Conservation (phyloP, 345 rosid genomes). For the Stellera chamaejasme region DNA sequence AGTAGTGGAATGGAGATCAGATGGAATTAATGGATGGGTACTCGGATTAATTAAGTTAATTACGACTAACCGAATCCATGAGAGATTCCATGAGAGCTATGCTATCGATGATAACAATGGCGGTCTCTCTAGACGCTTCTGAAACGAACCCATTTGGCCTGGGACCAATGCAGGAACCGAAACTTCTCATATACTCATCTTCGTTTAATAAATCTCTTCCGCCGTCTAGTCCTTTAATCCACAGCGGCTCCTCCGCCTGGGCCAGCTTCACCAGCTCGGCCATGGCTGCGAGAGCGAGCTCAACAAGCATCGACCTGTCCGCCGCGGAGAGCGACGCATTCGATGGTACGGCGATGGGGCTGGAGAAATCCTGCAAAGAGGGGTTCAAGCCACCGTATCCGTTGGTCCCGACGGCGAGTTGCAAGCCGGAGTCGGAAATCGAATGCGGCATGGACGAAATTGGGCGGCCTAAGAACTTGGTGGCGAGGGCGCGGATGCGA, state of each 20-base stretch:
- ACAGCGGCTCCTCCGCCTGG: constrained; percentile 56
- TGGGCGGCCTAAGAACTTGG: constrained; percentile 87
- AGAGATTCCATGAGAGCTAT: constrained; percentile 84
- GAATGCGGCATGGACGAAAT: constrained; percentile 37
- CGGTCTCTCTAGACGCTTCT: constrained; percentile 84
- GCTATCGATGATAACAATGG: constrained; percentile 80
- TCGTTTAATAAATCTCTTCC: constrained; percentile 54
- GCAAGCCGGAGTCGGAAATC: constrained; percentile 63
- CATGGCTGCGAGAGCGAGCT: constrained; percentile 69
- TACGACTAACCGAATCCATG: constrained; percentile 76
- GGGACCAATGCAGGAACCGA: constrained; percentile 58
- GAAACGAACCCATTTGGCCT: constrained; percentile 64
- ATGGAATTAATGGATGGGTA: too few species aligned
- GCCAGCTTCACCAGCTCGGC: constrained; percentile 76
- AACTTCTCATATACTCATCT: constrained; percentile 54
- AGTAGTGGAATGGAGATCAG: too few species aligned
- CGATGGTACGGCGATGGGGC: constrained; percentile 24
- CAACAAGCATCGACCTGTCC: constrained; percentile 60
- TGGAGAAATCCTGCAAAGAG: constrained; percentile 58
- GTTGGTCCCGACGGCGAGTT: constrained; percentile 71
- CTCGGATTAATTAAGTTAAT: too few species aligned
- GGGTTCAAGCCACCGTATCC: constrained; percentile 39
- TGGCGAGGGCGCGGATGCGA: constrained; percentile 78
- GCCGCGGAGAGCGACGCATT: constrained; percentile 23
- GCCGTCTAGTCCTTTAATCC: constrained; percentile 58